Conservation (phyloP, 345 rosid species). For the Abelmoschus esculentus region DNA sequence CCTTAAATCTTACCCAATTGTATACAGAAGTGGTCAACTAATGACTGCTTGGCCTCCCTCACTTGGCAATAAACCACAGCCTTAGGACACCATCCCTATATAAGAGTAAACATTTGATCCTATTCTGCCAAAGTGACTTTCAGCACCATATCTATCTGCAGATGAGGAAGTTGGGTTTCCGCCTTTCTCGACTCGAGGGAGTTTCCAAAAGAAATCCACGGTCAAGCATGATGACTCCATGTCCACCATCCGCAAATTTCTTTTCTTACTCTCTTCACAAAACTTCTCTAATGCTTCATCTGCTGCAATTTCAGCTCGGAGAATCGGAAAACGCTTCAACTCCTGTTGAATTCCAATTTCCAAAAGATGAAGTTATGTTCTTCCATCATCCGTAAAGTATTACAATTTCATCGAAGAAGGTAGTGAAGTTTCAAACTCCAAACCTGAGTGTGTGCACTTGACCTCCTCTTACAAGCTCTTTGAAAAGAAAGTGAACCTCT, state of each 20-base stretch:
- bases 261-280: constrained; percentile 68
- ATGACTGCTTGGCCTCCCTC: constrained; percentile 46
- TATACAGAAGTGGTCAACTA: too few species aligned
- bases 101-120: constrained; percentile 69
- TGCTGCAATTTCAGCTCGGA: constrained; percentile 69
- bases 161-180: constrained; percentile 28
- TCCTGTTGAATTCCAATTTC: constrained; percentile 35
- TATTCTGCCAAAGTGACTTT: constrained; percentile 71
- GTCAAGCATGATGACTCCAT: constrained; percentile 82
- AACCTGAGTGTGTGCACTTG: constrained; percentile 68
- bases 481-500: constrained; percentile 75
- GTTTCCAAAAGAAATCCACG: constrained; percentile 70
- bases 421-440: constrained; percentile 5
- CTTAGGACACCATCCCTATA: constrained; percentile 70
- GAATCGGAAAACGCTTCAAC: constrained; percentile 65
- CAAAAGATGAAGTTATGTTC: background rate
- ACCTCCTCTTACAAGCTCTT: constrained; percentile 79
- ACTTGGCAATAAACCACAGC: constrained; percentile 78
- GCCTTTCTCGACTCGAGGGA: constrained; percentile 67
- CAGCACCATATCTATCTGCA: constrained; percentile 42
- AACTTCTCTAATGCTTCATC: constrained; percentile 56
- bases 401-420: background rate
- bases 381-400: background rate
- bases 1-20: too few species aligned
- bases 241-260: constrained; percentile 55